Conservation (phyloP, 768 basidiomycete genomes). For the Sutorius australiensis region DNA sequence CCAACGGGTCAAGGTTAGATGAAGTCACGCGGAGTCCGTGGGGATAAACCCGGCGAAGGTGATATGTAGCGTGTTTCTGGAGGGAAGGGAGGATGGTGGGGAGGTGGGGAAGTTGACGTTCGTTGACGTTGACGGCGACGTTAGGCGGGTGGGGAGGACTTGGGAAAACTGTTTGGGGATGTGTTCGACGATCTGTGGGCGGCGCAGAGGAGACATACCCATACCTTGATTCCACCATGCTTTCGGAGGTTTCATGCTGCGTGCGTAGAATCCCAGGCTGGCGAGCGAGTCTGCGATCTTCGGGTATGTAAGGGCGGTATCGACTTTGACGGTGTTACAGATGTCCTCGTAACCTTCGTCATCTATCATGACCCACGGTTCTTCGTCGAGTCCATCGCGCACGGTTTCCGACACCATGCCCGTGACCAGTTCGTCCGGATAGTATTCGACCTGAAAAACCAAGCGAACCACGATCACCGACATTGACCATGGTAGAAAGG, state of each 20-base stretch:
- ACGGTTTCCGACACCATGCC: background rate
- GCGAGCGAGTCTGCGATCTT: constrained; percentile 52
- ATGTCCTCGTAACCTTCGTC: constrained; percentile 18
- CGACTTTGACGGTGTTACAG: constrained; percentile 6
- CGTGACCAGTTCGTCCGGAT: constrained; percentile 24
- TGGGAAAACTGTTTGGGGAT: constrained; percentile 5
- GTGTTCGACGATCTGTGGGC: background rate
- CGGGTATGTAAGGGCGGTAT: background rate
- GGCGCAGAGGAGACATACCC: constrained; percentile 20
- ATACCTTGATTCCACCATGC: constrained; percentile 46
- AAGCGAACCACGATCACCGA: background rate
- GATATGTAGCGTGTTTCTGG: constrained; percentile 38
- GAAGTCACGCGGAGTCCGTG: constrained; percentile 54
- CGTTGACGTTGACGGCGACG: constrained; percentile 60
- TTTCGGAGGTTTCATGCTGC: constrained; percentile 57
- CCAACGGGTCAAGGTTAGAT: constrained; percentile 49
- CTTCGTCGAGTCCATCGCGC: background rate
- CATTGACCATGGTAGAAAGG: background rate
- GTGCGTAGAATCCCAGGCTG: constrained; percentile 54
- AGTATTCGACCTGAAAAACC: constrained; percentile 50
- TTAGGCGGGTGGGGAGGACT: constrained; percentile 32
- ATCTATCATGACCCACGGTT: constrained; percentile 4
- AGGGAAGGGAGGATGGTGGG: constrained; percentile 36
- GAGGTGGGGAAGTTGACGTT: constrained; percentile 43
- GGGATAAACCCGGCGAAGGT: constrained; percentile 57